phyloP scores from a whole-genome alignment of 257 asterid genomes.

The Fraxinus americana region DNA sequence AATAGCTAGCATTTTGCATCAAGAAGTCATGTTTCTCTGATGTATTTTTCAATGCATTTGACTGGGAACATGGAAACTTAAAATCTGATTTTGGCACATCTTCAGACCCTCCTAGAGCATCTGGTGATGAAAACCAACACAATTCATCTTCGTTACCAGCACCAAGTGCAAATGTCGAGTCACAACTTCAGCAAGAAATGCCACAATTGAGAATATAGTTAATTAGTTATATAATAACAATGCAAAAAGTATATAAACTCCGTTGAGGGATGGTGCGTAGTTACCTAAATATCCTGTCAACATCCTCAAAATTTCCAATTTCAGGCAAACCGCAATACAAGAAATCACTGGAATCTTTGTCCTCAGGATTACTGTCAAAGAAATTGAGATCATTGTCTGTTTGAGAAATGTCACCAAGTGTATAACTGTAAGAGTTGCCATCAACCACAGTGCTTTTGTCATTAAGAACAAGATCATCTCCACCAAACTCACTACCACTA shows the following conservation, averaged over 20 bases:
- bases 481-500: slow-evolving; percentile 39
- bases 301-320: slow-evolving; percentile 83
- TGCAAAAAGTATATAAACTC: slow-evolving; percentile 7
- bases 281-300: slow-evolving; percentile 85
- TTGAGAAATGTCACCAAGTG: slow-evolving; percentile 52
- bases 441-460: slow-evolving; percentile 42
- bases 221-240: slow-evolving; percentile 16
- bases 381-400: slow-evolving; percentile 47
- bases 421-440: slow-evolving; percentile 49
- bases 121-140: slow-evolving; percentile 73
- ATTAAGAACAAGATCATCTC: slow-evolving; percentile 36
- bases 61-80: slow-evolving; percentile 49
- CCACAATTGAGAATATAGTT: slow-evolving; percentile 18
- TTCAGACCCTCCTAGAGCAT: slow-evolving; percentile 49
- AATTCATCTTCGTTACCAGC: slow-evolving; percentile 58
- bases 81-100: slow-evolving; percentile 48
- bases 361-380: slow-evolving; percentile 46
- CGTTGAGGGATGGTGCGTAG: slow-evolving; percentile 7
- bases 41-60: slow-evolving; percentile 38
- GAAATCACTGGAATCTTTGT: slow-evolving; percentile 64
- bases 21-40: slow-evolving; percentile 38
- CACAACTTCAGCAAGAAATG: slow-evolving; percentile 64
- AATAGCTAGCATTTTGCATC: slow-evolving; percentile 25
- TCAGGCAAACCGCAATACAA: slow-evolving; percentile 76
- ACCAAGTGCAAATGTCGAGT: slow-evolving; percentile 76